A percentile compares a stretch with the other conserved stretches of the same genome.
Evolutionary conservation across 164 flowering plant genomes (phyloP).

Genomic region (Vitis rotundifolia): DNA sequence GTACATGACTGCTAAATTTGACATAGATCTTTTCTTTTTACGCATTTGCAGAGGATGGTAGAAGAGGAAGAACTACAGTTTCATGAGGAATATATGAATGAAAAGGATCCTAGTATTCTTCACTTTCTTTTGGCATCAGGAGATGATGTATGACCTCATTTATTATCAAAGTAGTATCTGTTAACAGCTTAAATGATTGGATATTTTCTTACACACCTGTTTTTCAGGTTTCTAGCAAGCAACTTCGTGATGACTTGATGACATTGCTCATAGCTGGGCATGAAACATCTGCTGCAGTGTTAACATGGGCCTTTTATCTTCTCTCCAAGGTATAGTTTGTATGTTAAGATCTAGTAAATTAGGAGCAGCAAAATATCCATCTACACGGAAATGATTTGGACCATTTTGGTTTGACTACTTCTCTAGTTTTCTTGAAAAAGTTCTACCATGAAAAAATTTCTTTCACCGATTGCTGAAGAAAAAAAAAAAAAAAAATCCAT

Average conservation of each 20-base stretch:
- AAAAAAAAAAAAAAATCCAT: too few species aligned
- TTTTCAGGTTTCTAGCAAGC: constrained; percentile 93
- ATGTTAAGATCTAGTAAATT: too few species aligned
- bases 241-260: constrained; percentile 98
- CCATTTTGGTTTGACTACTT: background rate
- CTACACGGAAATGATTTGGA: too few species aligned
- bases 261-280: constrained; percentile 99
- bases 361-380: too few species aligned
- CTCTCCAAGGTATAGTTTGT: constrained; percentile 58
- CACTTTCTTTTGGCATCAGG: constrained; percentile 98
- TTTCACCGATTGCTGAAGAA: too few species aligned
- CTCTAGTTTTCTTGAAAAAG: too few species aligned
- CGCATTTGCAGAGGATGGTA: constrained; percentile 76
- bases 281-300: constrained; percentile 97
- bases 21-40: background rate
- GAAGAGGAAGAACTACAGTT: constrained; percentile 92
- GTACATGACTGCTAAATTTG: background rate
- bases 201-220: constrained; percentile 1
- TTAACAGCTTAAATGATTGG: background rate
- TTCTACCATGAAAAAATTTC: too few species aligned
- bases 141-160: constrained; percentile 68
- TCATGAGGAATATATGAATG: constrained; percentile 93
- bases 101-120: constrained; percentile 95
- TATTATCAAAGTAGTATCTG: background rate
- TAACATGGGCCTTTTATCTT: constrained; percentile 95